Conservation (phyloP, 305 asterid species). For the Rubia balearica region DNA sequence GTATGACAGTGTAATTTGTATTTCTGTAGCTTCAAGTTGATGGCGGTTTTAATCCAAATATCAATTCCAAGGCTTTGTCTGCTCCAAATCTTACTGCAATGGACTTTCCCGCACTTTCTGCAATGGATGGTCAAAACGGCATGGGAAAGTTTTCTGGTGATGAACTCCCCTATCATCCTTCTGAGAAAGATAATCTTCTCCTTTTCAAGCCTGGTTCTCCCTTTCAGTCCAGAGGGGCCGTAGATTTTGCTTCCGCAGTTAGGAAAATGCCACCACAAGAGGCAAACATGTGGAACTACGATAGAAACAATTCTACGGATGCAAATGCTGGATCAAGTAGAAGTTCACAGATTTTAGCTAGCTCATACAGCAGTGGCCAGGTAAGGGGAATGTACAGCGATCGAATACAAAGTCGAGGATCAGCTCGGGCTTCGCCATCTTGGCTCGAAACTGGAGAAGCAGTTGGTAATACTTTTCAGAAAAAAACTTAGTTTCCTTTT, state of each 20-base stretch:
- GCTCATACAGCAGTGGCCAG: conserved; percentile 45
- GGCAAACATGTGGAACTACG: conserved; percentile 70
- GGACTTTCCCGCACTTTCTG: conserved; percentile 64
- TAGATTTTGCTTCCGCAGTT: conserved; percentile 75
- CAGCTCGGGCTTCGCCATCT: conserved; percentile 41
- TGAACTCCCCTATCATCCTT: conserved; percentile 42
- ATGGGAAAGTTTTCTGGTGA: conserved; percentile 36
- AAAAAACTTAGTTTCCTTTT: conserved; percentile 9
- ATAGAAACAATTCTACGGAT: conserved; percentile 44
- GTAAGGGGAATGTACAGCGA: conserved; percentile 45
- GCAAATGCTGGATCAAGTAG: conserved; percentile 74
- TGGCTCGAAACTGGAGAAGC: conserved; percentile 77
- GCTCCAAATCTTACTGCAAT: conserved; percentile 48
- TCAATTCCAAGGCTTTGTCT: conserved; percentile 49
- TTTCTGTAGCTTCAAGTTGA: conserved; percentile 65
- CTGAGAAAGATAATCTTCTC: conserved; percentile 38
- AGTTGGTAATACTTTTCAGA: conserved; percentile 50
- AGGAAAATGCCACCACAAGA: conserved; percentile 66
- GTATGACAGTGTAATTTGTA: conserved; percentile 15
- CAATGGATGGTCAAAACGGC: conserved; percentile 38
- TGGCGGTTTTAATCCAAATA: conserved; percentile 50
- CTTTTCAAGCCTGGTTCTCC: conserved; percentile 50
- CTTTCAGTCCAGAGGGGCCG: conserved; percentile 48
- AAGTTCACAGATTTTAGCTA: conserved; percentile 50
- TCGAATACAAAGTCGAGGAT: conserved; percentile 41